Base-by-base conservation (phyloP, 1,139 yeast species). In the Saccharomycopsis hybrid region DNA sequence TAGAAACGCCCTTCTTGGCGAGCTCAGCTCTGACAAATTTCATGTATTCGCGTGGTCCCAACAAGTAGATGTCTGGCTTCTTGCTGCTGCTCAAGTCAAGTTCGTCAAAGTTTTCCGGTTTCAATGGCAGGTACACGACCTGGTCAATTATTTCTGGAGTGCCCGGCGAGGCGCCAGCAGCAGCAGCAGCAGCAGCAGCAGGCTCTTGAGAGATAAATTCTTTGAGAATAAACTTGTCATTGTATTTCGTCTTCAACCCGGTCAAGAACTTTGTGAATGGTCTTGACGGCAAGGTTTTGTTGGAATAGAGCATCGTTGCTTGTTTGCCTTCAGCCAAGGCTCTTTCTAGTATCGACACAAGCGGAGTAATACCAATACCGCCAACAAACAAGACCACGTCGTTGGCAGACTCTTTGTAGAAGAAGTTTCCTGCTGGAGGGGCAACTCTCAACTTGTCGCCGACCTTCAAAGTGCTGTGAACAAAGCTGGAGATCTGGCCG, bases 301-400 rank as follows among this genome's bases (percentile, higher is more conserved):
- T 70, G 9, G 73, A 69, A 57, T 66, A 61, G 44, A 60, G 56
- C 45, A 71, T 54, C 11, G 53, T 61, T 8, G 69, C 72, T 3
- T 28, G 13, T 33, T 43, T 47, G 72, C 72, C 43, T 9, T 39
- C 25, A 8, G 5, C 29, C 35, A 47, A 47, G 3, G 50, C 50
- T 13, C 65, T 59, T 56, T 75, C 76, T 33, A 74, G 60, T 61
- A 80, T 75, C 5, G 85, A 67, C 46, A 80, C 60, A 50, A 79
- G 56, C 41, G 89, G 88, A 2, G 88, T 82, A 52, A 80, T 76
- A 56, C 88, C 89, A 56, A 81, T 80, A 49, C 88, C 89, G 48
- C 82, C 85, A 31, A 78, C 73, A 49, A 79, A 63, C 41, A 80
- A 63, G 2, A 77, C 68, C 27, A 74, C 67, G 29, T 73, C 72